A percentile compares a stretch with the other conserved stretches of the same genome.
phyloP scores from a whole-genome alignment of 495 filamentous ascomycete genomes.

The Penicillium soppii region DNA sequence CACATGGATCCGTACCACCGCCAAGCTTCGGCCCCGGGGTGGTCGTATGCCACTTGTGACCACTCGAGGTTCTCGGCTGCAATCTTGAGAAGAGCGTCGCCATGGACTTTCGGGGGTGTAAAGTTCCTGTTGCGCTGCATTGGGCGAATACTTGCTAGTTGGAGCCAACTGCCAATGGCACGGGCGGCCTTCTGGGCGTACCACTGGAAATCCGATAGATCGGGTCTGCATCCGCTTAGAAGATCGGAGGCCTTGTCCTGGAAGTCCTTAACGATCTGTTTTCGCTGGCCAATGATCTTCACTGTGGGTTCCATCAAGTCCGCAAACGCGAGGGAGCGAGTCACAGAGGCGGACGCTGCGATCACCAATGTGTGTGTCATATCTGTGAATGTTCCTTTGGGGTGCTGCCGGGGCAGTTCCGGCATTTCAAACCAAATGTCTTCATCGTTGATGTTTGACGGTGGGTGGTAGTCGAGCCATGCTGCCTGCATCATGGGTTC shows the following conservation, averaged over 20 bases:
- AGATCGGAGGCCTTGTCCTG: constrained; percentile 21
- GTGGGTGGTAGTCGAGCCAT: constrained; percentile 28
- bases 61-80: constrained; percentile 31
- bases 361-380: constrained; percentile 31
- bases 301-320: constrained; percentile 26
- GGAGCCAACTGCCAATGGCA: constrained; percentile 28
- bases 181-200: constrained; percentile 21
- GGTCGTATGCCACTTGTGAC: constrained; percentile 16
- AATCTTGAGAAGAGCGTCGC: constrained; percentile 27
- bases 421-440: constrained; percentile 32
- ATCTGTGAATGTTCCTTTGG: constrained; percentile 30
- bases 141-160: constrained; percentile 34
- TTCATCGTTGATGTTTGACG: constrained; percentile 34
- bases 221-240: constrained; percentile 23
- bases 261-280: constrained; percentile 31
- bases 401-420: constrained; percentile 13
- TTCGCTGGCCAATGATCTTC: constrained; percentile 23
- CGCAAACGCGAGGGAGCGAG: constrained; percentile 27
- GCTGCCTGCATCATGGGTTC: constrained; percentile 40
- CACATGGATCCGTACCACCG: constrained; percentile 40
- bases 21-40: constrained; percentile 31
- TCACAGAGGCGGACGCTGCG: constrained; percentile 22
- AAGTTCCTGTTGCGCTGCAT: constrained; percentile 25
- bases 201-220: constrained; percentile 27
- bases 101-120: constrained; percentile 24